These are phyloP conservation scores for Viridothelium virens DNA, from an alignment of 495 filamentous ascomycete genomes.

Conservation along the genomic window DNA sequence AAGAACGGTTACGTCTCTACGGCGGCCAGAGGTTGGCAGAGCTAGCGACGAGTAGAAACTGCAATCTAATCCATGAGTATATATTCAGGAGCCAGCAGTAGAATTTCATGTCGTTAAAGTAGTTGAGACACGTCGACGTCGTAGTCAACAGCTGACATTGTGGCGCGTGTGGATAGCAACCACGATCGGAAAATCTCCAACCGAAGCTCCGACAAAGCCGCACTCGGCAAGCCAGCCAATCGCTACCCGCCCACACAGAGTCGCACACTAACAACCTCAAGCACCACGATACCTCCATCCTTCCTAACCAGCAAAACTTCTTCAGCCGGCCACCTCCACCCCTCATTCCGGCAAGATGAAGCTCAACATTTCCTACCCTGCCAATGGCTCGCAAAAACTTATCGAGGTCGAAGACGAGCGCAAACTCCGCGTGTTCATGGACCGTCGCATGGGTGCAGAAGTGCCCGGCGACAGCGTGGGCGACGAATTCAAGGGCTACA, in stretches of 20 bases:
- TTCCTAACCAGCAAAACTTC: slow-evolving; percentile 2
- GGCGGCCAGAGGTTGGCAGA: no score
- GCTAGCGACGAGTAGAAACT: no score
- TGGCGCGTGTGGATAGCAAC: neutral
- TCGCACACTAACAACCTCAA: neutral
- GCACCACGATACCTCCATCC: neutral
- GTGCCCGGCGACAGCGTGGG: slow-evolving; percentile 88
- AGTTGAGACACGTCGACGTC: no score
- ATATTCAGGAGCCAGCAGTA: no score
- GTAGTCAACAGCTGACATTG: neutral
- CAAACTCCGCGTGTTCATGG: slow-evolving; percentile 77
- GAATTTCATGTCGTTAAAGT: no score
- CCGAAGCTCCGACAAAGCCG: neutral
- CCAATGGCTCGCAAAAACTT: slow-evolving; percentile 98
- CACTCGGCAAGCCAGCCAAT: slow-evolving; percentile 9
- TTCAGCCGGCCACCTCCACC: neutral
- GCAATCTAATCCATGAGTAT: no score
- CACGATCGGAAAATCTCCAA: neutral
- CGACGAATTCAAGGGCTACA: slow-evolving; percentile 98
- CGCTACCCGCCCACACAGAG: neutral
- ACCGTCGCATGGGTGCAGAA: slow-evolving; percentile 95
- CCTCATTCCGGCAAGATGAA: slow-evolving; percentile 56
- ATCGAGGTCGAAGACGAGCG: slow-evolving; percentile 98
- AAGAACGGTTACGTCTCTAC: no score
- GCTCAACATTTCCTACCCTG: slow-evolving; percentile 96